Evolutionary conservation across 2,329 filamentous ascomycete species (phyloP).

Genomic region (Paecilomyces dactylethromorphus): DNA sequence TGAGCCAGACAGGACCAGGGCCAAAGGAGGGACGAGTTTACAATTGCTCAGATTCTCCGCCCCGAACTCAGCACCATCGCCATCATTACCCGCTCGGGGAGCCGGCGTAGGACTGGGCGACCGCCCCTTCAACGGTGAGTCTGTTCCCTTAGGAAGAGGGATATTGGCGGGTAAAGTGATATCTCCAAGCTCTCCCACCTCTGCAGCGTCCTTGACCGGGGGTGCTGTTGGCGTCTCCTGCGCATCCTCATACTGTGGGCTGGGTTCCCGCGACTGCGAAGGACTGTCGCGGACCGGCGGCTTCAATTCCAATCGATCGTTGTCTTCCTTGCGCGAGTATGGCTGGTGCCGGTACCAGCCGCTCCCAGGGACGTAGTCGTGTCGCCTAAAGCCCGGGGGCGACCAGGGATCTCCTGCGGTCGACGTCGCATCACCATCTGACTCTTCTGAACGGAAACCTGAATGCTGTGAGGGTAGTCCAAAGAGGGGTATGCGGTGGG

Average conservation of each 20-base stretch:
- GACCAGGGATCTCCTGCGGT: conserved; percentile 51
- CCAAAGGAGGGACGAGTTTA: conserved; percentile 31
- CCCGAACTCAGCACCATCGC: conserved; percentile 30
- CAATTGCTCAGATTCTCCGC: conserved; percentile 44
- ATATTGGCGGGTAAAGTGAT: conserved; percentile 49
- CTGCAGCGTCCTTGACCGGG: conserved; percentile 15
- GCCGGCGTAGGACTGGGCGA: conserved; percentile 48
- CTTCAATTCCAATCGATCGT: conserved; percentile 33
- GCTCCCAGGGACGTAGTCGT: conserved; percentile 47
- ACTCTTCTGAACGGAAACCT: conserved; percentile 52
- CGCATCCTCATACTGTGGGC: conserved; percentile 55
- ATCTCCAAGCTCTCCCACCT: conserved; percentile 36
- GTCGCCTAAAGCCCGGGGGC: conserved; percentile 55
- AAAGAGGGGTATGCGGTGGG: conserved; percentile 45
- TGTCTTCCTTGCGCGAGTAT: conserved; percentile 38
- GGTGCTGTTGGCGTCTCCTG: conserved; percentile 34
- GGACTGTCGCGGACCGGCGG: conserved; percentile 38
- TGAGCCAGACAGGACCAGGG: conserved; percentile 19
- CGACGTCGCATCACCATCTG: conserved; percentile 27
- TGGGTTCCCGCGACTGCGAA: conserved; percentile 50
- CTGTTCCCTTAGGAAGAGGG: conserved; percentile 47
- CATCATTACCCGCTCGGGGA: conserved; percentile 22
- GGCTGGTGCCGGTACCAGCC: conserved; percentile 48
- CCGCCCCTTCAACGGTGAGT: conserved; percentile 52
- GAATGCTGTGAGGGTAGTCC: conserved; percentile 55